Evolutionary conservation across 345 rosid genomes (phyloP).

Genomic region (Gossypium ekmanianum): DNA sequence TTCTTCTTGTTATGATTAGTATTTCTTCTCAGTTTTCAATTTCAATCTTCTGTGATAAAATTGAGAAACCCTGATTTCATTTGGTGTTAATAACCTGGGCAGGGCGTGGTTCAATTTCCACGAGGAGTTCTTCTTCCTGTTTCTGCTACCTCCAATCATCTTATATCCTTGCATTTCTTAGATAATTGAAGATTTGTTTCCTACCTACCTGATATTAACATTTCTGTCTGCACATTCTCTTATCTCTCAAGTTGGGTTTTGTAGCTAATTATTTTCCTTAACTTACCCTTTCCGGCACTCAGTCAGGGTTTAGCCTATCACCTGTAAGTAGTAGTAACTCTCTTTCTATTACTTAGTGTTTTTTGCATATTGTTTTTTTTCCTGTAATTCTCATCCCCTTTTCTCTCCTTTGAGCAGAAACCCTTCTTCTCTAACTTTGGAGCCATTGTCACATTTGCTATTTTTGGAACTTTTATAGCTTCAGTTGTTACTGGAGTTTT

Average conservation of each 20-base stretch:
- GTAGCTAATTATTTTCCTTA: constrained; percentile 44
- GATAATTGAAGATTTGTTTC: constrained; percentile 5
- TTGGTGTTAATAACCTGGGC: constrained; percentile 13
- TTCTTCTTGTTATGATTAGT: neutral
- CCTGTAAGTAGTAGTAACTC: constrained; percentile 60
- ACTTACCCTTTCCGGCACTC: constrained; percentile 47
- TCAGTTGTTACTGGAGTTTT: constrained; percentile 79
- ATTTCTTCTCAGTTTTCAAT: neutral
- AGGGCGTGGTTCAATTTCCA: constrained; percentile 99
- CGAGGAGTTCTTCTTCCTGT: constrained; percentile 93
- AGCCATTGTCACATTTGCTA: constrained; percentile 90
- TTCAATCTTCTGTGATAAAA: neutral
- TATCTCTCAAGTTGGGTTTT: neutral
- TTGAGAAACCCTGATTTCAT: neutral
- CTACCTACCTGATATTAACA: neutral
- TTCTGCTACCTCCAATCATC: constrained; percentile 92
- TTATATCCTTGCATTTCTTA: constrained; percentile 64
- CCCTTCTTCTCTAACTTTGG: constrained; percentile 97
- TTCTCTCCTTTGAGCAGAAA: constrained; percentile 46
- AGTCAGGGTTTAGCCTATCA: constrained; percentile 88
- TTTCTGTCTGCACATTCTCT: neutral
- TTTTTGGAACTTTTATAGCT: constrained; percentile 82
- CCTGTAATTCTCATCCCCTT: neutral
- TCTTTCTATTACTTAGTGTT: neutral
- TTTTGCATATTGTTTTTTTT: constrained; percentile 6